These are phyloP conservation scores for Thelonectria blattea DNA, from an alignment of 2,329 filamentous ascomycete genomes.

Conservation along the genomic window DNA sequence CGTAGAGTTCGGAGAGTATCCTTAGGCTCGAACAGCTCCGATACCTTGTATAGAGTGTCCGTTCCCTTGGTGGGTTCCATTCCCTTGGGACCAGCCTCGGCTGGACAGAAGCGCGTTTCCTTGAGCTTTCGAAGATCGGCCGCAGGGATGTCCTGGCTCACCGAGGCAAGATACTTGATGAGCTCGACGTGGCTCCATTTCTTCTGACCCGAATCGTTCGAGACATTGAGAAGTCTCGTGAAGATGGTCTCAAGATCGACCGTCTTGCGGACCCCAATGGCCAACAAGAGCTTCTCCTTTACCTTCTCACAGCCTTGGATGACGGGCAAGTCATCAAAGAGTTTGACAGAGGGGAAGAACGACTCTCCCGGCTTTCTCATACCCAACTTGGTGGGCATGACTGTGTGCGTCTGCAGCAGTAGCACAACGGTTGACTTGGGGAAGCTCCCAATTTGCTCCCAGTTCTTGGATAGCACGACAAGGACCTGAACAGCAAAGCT, in stretches of 20 bases:
- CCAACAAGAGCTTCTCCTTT: conserved; percentile 86
- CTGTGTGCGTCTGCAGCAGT: conserved; percentile 69
- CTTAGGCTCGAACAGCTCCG: conserved; percentile 82
- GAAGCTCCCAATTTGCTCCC: conserved; percentile 75
- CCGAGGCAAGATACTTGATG: conserved; percentile 91
- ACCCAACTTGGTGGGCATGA: conserved; percentile 89
- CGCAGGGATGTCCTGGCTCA: conserved; percentile 83
- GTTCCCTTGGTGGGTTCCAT: conserved; percentile 60
- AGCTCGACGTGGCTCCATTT: conserved; percentile 94
- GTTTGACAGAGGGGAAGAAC: conserved; percentile 90
- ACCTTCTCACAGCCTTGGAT: conserved; percentile 77
- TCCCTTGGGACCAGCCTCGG: conserved; percentile 66
- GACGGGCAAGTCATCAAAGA: conserved; percentile 92
- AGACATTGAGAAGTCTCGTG: conserved; percentile 74
- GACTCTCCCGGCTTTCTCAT: conserved; percentile 87
- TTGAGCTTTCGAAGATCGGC: conserved; percentile 82
- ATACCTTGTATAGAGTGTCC: conserved; percentile 69
- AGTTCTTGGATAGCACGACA: conserved; percentile 83
- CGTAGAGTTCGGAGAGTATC: conserved; percentile 71
- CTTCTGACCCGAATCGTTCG: conserved; percentile 58
- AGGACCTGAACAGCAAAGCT: conserved; percentile 80
- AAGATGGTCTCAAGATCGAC: conserved; percentile 95
- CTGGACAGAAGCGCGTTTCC: conserved; percentile 81
- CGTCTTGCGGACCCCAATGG: conserved; percentile 91
- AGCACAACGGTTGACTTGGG: conserved; percentile 70